These are phyloP conservation scores for Tuctoria greenei DNA, from an alignment of 176 grass and related monocot genomes.

Conservation along the genomic window DNA sequence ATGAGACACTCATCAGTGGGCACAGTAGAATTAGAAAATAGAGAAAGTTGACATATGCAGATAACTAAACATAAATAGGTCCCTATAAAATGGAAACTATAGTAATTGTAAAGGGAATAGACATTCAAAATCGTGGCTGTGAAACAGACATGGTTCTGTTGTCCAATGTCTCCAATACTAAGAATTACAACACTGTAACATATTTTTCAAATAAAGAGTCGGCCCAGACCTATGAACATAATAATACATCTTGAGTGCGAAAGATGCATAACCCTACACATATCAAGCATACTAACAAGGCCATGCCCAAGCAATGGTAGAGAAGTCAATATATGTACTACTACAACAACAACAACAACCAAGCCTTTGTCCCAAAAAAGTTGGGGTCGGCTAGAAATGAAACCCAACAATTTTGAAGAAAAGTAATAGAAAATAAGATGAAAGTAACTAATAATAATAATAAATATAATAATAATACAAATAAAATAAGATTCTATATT, in stretches of 20 bases:
- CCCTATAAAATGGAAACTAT: slow-evolving; percentile 16
- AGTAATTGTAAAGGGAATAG: not conserved
- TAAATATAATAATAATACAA: too few species aligned
- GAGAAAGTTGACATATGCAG: not conserved
- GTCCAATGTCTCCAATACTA: not conserved
- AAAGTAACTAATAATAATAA: too few species aligned
- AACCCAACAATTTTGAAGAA: too few species aligned
- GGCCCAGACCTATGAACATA: not conserved
- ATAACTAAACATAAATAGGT: not conserved
- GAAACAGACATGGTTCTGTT: not conserved
- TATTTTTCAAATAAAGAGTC: not conserved
- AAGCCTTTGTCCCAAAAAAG: too few species aligned
- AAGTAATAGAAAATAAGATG: too few species aligned
- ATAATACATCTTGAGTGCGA: not conserved
- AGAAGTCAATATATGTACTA: too few species aligned
- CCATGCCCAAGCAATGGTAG: not conserved
- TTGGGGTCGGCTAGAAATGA: too few species aligned
- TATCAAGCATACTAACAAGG: not conserved
- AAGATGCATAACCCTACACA: not conserved
- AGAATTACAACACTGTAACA: not conserved
- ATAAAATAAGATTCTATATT: too few species aligned
- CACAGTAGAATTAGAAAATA: slow-evolving; percentile 2
- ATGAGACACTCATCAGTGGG: not conserved
- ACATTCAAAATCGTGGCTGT: not conserved
- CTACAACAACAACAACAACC: too few species aligned